Percentiles rank a stretch among this genome's conserved stretches.
Evolutionary conservation across 1,139 yeast genomes (phyloP).

Genomic region (Hyphopichia wangnamkhiaoensis): DNA sequence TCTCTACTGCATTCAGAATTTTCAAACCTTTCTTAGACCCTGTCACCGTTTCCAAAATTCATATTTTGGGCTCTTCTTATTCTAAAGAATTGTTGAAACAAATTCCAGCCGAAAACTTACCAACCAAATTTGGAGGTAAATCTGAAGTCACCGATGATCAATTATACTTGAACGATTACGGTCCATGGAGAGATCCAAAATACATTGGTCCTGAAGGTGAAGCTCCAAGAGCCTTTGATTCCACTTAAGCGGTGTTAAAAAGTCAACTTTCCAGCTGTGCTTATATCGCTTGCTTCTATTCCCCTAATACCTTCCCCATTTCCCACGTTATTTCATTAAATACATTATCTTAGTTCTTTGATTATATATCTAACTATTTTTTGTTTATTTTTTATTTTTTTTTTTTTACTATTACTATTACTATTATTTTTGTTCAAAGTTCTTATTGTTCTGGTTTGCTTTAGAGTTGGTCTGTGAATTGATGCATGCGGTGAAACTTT

Average conservation of each 20-base stretch:
- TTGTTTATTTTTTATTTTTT: not conserved
- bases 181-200: slow-evolving; percentile 94
- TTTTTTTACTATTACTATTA: too few relatives aligned
- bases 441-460: too few relatives aligned
- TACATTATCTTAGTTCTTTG: too few relatives aligned
- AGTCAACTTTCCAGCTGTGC: not conserved
- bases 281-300: too few relatives aligned
- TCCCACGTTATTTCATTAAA: too few relatives aligned
- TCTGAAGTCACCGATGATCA: slow-evolving; percentile 74
- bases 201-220: slow-evolving; percentile 87
- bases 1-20: slow-evolving; percentile 86
- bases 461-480: too few relatives aligned
- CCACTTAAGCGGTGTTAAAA: not conserved
- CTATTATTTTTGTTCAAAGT: too few relatives aligned
- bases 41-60: slow-evolving; percentile 95
- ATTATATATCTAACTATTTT: not conserved
- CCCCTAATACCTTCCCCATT: not conserved
- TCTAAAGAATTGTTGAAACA: slow-evolving; percentile 83
- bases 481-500: too few relatives aligned
- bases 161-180: slow-evolving; percentile 82
- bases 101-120: slow-evolving; percentile 91
- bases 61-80: slow-evolving; percentile 79
- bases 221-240: slow-evolving; percentile 61
- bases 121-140: slow-evolving; percentile 84
- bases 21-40: slow-evolving; percentile 96